These are phyloP conservation scores for Candida arabinofermentans DNA, from an alignment of 805 yeast genomes.

Conservation along the genomic window DNA sequence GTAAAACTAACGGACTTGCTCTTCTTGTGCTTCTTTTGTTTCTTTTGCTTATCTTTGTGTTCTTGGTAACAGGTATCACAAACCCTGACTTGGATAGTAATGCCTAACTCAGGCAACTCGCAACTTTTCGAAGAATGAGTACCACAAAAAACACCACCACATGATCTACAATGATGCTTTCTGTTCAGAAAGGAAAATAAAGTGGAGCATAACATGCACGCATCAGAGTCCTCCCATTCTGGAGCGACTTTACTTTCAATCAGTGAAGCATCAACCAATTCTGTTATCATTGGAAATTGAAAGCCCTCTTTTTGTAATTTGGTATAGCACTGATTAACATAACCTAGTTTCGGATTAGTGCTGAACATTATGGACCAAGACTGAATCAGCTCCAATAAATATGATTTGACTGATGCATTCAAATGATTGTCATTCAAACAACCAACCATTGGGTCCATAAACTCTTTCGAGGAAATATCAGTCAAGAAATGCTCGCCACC, in stretches of 20 bases:
- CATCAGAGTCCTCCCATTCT: slow-evolving; percentile 94
- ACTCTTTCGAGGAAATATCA: slow-evolving; percentile 80
- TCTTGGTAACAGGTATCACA: slow-evolving; percentile 86
- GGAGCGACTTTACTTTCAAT: slow-evolving; percentile 93
- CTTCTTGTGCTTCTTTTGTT: slow-evolving; percentile 14
- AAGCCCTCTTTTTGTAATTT: slow-evolving; percentile 60
- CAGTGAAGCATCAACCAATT: slow-evolving; percentile 41
- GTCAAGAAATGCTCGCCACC: slow-evolving; percentile 82
- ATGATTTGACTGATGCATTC: slow-evolving; percentile 52
- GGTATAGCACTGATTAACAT: slow-evolving; percentile 59
- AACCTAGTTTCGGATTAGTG: slow-evolving; percentile 58
- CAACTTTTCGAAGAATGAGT: slow-evolving; percentile 72
- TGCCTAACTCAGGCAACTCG: slow-evolving; percentile 80
- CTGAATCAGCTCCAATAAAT: slow-evolving; percentile 62
- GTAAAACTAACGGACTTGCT: slow-evolving; percentile 14
- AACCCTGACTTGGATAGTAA: slow-evolving; percentile 84
- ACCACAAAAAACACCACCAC: slow-evolving; percentile 93
- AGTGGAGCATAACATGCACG: slow-evolving; percentile 89
- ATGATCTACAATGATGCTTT: slow-evolving; percentile 94
- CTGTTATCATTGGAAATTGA: slow-evolving; percentile 54
- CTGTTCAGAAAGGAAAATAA: slow-evolving; percentile 78
- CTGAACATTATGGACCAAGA: slow-evolving; percentile 76
- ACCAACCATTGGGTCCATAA: slow-evolving; percentile 71
- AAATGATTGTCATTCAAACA: slow-evolving; percentile 29
- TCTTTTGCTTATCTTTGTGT: slow-evolving; percentile 36